Conservation (phyloP, 2,329 filamentous ascomycete species). For the Trichoderma sp. region DNA sequence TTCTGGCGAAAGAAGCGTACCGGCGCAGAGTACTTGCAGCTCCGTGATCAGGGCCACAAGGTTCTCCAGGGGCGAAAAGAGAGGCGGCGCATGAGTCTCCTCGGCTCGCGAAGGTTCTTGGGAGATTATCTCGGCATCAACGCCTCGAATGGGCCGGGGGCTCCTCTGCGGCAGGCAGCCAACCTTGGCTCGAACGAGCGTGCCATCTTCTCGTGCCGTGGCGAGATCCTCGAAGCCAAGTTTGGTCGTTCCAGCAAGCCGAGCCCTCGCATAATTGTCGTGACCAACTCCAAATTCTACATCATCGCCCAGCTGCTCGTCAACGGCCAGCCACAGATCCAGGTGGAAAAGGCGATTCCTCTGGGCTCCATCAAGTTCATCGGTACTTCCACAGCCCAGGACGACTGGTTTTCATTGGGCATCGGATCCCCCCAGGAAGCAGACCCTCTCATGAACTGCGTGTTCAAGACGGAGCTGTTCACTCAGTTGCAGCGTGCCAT, state of each 20-base stretch:
- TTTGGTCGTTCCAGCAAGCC: constrained; percentile 96
- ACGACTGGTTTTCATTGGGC: constrained; percentile 96
- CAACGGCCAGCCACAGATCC: constrained; percentile 79
- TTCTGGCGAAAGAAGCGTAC: constrained; percentile 95
- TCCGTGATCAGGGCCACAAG: constrained; percentile 84
- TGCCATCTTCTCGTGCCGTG: constrained; percentile 85
- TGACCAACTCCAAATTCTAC: constrained; percentile 86
- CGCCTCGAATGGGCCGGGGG: constrained; percentile 75
- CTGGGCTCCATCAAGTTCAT: constrained; percentile 88
- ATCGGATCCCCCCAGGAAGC: constrained; percentile 88
- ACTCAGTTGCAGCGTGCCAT: constrained; percentile 83
- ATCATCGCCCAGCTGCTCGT: constrained; percentile 82
- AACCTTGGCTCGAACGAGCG: constrained; percentile 72
- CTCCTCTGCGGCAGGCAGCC: constrained; percentile 75
- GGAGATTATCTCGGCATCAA: constrained; percentile 93
- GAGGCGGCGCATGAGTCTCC: constrained; percentile 82
- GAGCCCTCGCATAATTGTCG: constrained; percentile 78
- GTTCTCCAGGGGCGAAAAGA: constrained; percentile 86
- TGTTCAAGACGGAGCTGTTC: constrained; percentile 97
- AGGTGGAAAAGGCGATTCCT: constrained; percentile 78
- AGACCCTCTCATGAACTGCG: constrained; percentile 89
- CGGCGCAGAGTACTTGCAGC: constrained; percentile 83
- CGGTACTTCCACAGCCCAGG: constrained; percentile 75
- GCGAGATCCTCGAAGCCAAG: constrained; percentile 87
- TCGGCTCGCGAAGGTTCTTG: constrained; percentile 89